A percentile compares a stretch with the other conserved stretches of the same genome.
phyloP scores from a whole-genome alignment of 2,329 filamentous ascomycete genomes.

The Fusarium sp. region DNA sequence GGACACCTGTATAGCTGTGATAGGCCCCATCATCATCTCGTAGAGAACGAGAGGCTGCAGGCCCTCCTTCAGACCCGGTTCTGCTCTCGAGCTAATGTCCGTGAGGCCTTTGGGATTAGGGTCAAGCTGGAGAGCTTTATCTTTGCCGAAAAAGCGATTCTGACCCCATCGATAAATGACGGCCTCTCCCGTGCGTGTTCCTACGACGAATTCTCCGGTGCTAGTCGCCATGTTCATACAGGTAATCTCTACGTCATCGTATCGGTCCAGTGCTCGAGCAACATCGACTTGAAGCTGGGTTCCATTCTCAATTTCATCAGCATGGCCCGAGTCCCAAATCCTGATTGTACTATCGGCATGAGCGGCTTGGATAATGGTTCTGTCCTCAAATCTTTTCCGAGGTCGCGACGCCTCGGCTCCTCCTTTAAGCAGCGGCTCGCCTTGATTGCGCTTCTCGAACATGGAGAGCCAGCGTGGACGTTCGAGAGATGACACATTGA shows the following conservation, averaged over 20 bases:
- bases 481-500: slow-evolving; percentile 77
- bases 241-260: slow-evolving; percentile 78
- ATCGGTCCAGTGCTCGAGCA: slow-evolving; percentile 81
- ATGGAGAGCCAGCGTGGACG: slow-evolving; percentile 88
- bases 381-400: slow-evolving; percentile 79
- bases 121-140: slow-evolving; percentile 60
- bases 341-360: slow-evolving; percentile 93
- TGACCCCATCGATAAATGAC: slow-evolving; percentile 88
- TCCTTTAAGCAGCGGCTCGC: slow-evolving; percentile 80
- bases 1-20: slow-evolving; percentile 84
- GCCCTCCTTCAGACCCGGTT: slow-evolving; percentile 79
- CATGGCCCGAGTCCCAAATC: slow-evolving; percentile 91
- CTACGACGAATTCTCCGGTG: slow-evolving; percentile 86
- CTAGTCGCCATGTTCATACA: slow-evolving; percentile 81
- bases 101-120: slow-evolving; percentile 76
- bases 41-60: slow-evolving; percentile 83
- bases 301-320: slow-evolving; percentile 91
- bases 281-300: slow-evolving; percentile 86
- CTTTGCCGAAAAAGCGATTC: slow-evolving; percentile 77
- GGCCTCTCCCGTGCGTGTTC: slow-evolving; percentile 83
- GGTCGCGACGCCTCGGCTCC: slow-evolving; percentile 77
- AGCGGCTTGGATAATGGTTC: slow-evolving; percentile 85
- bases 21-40: slow-evolving; percentile 82
- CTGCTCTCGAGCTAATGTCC: slow-evolving; percentile 76
- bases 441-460: slow-evolving; percentile 82